Evolutionary conservation across 805 yeast genomes (phyloP), one percentile per base, ranked within the genome.

Genomic region (Candida rishiriensis): DNA sequence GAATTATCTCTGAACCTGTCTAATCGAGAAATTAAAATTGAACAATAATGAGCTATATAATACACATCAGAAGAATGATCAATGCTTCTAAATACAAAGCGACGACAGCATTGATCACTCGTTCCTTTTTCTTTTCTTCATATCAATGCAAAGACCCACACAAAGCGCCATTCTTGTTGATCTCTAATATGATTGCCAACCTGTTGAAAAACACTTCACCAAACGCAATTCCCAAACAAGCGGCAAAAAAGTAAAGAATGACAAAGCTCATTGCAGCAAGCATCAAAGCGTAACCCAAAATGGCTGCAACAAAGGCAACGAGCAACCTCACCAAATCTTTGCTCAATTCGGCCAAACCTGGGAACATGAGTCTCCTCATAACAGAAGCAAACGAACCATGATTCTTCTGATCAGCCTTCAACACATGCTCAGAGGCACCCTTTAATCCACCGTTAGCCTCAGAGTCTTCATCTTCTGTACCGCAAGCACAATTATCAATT

Each of bases 241-340:
- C 81, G 2, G 87, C 91, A 64, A 85, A 85, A 61, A 85, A 82
- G 52, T 85, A 85, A 0, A 79, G 64, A 38, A 83, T 52, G 9
- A 83, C 74, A 58, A 71, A 85, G 34, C 84, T 71, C 95, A 85
- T 85, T 6, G 85, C 84, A 13, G 81, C 89, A 66, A 85, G 72
- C 95, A 85, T 85, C 54, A 85, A 64, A 31, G 83, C 83, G 57
- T 81, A 85, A 11, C 85, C 82, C 39, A 85, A 58, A 72, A 84
- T 69, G 16, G 85, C 83, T 3, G 85, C 76, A 14, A 78, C 59
- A 49, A 85, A 80, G 10, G 81, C 73, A 18, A 85, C 51, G 0
- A 73, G 31, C 14, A 82, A 63, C 54, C 91, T 69, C 7, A 83
- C 68, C 3, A 73, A 38, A 63, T 85, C 88, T 59, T 81, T 69